Conservation (phyloP, 2,329 filamentous ascomycete species). For the Colletotrichum sp. region DNA sequence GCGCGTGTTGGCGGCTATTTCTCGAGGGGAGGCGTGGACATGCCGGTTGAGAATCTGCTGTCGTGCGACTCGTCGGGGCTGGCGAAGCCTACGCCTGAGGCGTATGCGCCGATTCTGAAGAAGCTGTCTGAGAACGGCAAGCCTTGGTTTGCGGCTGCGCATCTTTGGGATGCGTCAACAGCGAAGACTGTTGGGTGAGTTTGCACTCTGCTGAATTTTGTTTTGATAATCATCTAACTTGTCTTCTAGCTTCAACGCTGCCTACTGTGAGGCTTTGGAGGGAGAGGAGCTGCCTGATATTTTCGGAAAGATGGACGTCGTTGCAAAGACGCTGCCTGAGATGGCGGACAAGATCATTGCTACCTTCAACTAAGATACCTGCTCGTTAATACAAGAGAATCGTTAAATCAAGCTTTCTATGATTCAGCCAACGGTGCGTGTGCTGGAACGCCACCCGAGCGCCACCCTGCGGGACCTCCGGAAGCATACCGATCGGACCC, state of each 20-base stretch:
- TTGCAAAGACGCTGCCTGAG: constrained; percentile 47
- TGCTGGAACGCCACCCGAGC: not conserved
- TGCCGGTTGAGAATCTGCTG: constrained; percentile 56
- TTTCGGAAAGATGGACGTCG: constrained; percentile 57
- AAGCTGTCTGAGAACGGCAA: constrained; percentile 40
- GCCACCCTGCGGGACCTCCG: not conserved
- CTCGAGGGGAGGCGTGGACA: constrained; percentile 47
- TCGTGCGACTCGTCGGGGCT: constrained; percentile 53
- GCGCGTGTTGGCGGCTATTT: constrained; percentile 58
- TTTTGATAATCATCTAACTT: too few species aligned
- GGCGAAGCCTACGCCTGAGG: constrained; percentile 53
- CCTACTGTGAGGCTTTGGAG: constrained; percentile 48
- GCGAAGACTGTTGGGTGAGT: constrained; percentile 51
- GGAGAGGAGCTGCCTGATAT: constrained; percentile 27
- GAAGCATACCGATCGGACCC: not conserved
- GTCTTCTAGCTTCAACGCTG: constrained; percentile 47
- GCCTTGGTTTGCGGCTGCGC: constrained; percentile 64
- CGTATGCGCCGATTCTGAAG: constrained; percentile 50
- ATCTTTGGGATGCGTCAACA: constrained; percentile 64
- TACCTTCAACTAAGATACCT: constrained; percentile 10
- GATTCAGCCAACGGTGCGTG: not conserved
- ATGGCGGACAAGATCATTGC: constrained; percentile 50
- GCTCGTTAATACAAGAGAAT: not conserved
- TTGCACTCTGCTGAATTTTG: too few species aligned
- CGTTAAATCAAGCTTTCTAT: not conserved